phyloP scores from a whole-genome alignment of 2,329 filamentous ascomycete species.

The Pseudofabraea citricarpa region DNA sequence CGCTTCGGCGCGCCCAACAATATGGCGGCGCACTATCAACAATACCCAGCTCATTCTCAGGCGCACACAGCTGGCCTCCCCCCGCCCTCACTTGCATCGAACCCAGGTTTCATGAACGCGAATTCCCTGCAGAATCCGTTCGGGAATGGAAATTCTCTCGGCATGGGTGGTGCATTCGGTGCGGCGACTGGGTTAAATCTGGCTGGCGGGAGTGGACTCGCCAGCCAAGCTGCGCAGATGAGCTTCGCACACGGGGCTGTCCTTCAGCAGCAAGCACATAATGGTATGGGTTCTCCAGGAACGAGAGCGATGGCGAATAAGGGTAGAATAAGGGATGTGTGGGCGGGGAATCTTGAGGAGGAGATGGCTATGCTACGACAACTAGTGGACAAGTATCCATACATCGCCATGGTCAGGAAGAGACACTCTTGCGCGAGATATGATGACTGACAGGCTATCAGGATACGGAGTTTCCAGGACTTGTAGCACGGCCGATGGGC shows the following conservation, averaged over 20 bases:
- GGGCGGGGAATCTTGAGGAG: slow-evolving; percentile 85
- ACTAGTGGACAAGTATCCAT: slow-evolving; percentile 85
- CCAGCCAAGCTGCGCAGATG: slow-evolving; percentile 82
- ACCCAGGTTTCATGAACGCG: slow-evolving; percentile 67
- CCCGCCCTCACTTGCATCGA: slow-evolving; percentile 56
- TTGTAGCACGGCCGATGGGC: slow-evolving; percentile 92
- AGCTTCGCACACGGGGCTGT: slow-evolving; percentile 74
- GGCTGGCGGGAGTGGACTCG: slow-evolving; percentile 63
- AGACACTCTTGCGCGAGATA: slow-evolving; percentile 8
- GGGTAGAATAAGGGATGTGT: slow-evolving; percentile 89
- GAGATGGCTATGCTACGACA: slow-evolving; percentile 84
- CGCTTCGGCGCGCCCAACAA: slow-evolving; percentile 28
- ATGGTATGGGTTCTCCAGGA: slow-evolving; percentile 47
- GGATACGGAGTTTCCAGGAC: slow-evolving; percentile 98
- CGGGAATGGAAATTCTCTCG: slow-evolving; percentile 45
- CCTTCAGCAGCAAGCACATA: slow-evolving; percentile 56
- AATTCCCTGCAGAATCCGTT: slow-evolving; percentile 68
- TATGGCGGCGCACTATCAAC: slow-evolving; percentile 35
- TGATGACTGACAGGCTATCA: slow-evolving; percentile 36
- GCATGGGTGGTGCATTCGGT: slow-evolving; percentile 51
- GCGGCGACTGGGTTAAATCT: slow-evolving; percentile 51
- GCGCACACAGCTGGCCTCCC: slow-evolving; percentile 42
- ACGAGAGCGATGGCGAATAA: slow-evolving; percentile 56
- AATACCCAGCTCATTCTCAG: slow-evolving; percentile 40
- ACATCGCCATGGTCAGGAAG: slow-evolving; percentile 86